Base-by-base conservation (phyloP, 805 yeast species). In the Yarrowia sp. region DNA sequence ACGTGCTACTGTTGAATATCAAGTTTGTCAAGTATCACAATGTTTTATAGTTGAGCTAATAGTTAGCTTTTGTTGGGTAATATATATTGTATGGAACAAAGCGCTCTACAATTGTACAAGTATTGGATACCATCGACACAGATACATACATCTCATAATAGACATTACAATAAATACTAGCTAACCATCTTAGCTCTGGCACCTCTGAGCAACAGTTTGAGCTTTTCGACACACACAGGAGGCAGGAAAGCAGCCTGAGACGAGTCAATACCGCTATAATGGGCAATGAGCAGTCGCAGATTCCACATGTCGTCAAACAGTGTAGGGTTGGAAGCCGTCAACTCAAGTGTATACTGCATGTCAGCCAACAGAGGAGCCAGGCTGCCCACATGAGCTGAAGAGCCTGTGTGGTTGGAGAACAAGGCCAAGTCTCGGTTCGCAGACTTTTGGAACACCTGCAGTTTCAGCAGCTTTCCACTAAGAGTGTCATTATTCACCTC, bases 261-360 rank as follows among this genome's bases (percentile, higher is more conserved):
- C 68, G 30, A 77, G 70, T 60, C 78, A 76, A 67, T 88, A 13
- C 55, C 46, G 15, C 91, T 47, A 85, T 81, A 76, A 81, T 46
- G 89, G 15, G 87, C 84, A 77, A 89, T 87, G 9, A 89, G 75
- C 61, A 89, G 74, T 69, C 84, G 83, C 68, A 89, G 76, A 71
- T 86, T 87, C 87, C 90, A 85, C 66, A 89, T 76, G 67, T 88
- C 90, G 58, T 87, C 88, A 4, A 80, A 70, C 1, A 76, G 73
- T 13, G 69, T 65, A 0, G 89, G 88, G 0, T 72, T 70, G 3
- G 69, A 68, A 0, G 85, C 85, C 72, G 84, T 76, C 2, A 74
- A 73, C 34, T 76, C 76, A 34, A 88, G 75, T 70, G 87, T 88
- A 24, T 85, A 73, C 72, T 86, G 85, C 70, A 82, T 80, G 73